A percentile compares a stretch with the other conserved stretches of the same genome.
phyloP scores from a whole-genome alignment of 2,329 filamentous ascomycete genomes.

The Monosporascus sp. region DNA sequence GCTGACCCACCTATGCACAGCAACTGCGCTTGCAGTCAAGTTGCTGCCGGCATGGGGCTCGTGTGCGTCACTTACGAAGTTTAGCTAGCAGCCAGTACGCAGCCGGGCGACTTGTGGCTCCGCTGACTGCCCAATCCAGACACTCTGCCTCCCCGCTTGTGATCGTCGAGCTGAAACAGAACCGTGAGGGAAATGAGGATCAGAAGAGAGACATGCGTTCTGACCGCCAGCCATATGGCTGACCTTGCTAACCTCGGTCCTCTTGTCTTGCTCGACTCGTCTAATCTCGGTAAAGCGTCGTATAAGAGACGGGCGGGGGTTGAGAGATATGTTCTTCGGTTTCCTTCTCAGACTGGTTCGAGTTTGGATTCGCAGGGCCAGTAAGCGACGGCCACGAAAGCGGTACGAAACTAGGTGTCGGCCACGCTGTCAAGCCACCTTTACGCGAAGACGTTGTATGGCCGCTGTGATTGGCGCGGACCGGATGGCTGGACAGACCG shows the following conservation, averaged over 20 bases:
- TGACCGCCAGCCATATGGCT: conserved; percentile 21
- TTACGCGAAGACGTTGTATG: conserved; percentile 6
- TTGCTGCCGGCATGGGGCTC: conserved; percentile 10
- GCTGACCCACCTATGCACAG: conserved; percentile 17
- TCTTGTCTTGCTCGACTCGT: neutral
- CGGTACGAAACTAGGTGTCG: conserved; percentile 13
- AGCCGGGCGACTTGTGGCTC: neutral
- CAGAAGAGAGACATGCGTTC: conserved; percentile 5
- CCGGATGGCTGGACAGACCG: neutral
- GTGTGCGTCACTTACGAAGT: neutral
- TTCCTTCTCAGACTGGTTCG: conserved; percentile 7
- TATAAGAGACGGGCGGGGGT: too few species aligned
- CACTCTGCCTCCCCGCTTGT: neutral
- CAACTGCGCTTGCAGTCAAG: conserved; percentile 13
- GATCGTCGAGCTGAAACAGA: conserved; percentile 18
- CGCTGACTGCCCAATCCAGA: conserved; percentile 2
- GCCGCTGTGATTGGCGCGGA: conserved; percentile 8
- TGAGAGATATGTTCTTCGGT: neutral
- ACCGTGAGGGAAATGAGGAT: conserved; percentile 13
- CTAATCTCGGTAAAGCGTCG: neutral
- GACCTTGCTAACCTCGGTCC: conserved; percentile 1
- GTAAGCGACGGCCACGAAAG: conserved; percentile 22
- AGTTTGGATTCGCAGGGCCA: conserved; percentile 12
- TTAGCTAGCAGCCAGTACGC: neutral
- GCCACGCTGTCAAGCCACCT: conserved; percentile 21